Percentiles rank a stretch among this genome's conserved stretches.
Conservation (phyloP, 2,329 filamentous ascomycete genomes). For the Xylariomycetidae sp. region DNA sequence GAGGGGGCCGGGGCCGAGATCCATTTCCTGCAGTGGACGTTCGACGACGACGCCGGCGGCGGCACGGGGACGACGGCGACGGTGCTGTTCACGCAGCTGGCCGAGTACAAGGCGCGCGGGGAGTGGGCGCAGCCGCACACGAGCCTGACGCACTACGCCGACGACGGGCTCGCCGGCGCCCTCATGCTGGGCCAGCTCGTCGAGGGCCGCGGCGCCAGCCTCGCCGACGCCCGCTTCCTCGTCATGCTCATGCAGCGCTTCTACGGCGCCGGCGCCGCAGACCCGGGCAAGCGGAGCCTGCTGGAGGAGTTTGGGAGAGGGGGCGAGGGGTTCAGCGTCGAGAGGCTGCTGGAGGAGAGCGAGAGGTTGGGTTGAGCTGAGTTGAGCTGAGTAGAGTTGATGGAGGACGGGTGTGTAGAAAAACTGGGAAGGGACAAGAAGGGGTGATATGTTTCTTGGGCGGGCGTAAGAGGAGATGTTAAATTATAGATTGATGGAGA, state of each 20-base stretch:
- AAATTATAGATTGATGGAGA: too few species aligned
- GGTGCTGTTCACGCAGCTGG: conserved; percentile 89
- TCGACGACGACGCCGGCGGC: conserved; percentile 61
- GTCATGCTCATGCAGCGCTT: conserved; percentile 93
- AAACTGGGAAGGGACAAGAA: neutral
- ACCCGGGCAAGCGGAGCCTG: conserved; percentile 61
- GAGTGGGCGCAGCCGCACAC: conserved; percentile 91
- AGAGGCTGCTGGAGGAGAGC: conserved; percentile 81
- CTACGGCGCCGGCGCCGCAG: conserved; percentile 63
- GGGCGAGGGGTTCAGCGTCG: conserved; percentile 74
- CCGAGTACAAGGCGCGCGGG: conserved; percentile 85
- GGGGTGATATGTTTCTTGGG: neutral
- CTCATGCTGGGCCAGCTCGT: conserved; percentile 80
- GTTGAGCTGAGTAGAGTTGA: too few species aligned
- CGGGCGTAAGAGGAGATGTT: too few species aligned
- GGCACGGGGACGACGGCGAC: too few species aligned
- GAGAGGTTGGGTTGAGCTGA: conserved; percentile 63
- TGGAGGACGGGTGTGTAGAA: too few species aligned
- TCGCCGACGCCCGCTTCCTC: conserved; percentile 83
- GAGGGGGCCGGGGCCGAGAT: conserved; percentile 72
- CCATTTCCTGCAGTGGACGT: conserved; percentile 95
- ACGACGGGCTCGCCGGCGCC: conserved; percentile 61
- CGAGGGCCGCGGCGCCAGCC: conserved; percentile 68
- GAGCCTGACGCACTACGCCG: conserved; percentile 85
- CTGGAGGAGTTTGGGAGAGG: conserved; percentile 79